Evolutionary conservation across 108 stramenopile species (phyloP).

Genomic region (Cyclotella cryptica): DNA sequence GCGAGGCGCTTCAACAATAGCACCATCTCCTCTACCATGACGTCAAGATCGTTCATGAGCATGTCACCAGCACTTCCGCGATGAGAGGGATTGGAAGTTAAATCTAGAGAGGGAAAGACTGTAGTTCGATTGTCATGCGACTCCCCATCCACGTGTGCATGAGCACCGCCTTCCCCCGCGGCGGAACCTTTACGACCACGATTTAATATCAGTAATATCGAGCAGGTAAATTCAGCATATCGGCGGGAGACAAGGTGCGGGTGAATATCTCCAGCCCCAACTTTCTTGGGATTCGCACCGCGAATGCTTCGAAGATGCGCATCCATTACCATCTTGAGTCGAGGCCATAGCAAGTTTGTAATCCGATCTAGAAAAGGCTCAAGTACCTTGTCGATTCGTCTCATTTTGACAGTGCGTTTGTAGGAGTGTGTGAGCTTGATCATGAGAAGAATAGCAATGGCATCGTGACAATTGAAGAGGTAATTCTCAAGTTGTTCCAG

Average conservation of each 20-base stretch:
- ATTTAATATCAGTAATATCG: constrained; percentile 90
- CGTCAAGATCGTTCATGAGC: constrained; percentile 82
- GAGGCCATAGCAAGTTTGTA: constrained; percentile 95
- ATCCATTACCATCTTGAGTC: constrained; percentile 95
- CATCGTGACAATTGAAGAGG: constrained; percentile 95
- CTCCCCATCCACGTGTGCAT: background rate
- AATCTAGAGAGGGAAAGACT: background rate
- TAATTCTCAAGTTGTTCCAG: constrained; percentile 98
- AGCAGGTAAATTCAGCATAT: constrained; percentile 97
- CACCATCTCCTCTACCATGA: constrained; percentile 77
- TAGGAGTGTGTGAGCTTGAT: constrained; percentile 95
- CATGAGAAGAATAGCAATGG: constrained; percentile 95
- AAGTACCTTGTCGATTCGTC: constrained; percentile 86
- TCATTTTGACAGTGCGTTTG: constrained; percentile 87
- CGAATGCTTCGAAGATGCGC: constrained; percentile 90
- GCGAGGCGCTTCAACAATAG: constrained; percentile 84
- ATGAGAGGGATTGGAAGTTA: constrained; percentile 27
- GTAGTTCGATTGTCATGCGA: background rate
- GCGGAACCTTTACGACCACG: constrained; percentile 58
- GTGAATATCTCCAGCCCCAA: constrained; percentile 93
- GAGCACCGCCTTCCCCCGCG: constrained; percentile 16
- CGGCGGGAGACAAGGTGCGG: constrained; percentile 96
- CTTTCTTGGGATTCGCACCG: constrained; percentile 75
- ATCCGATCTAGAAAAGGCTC: constrained; percentile 94
- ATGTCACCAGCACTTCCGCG: constrained; percentile 83